Evolutionary conservation across 163 green algal genomes (phyloP), one percentile per base, ranked within the genome.

Genomic region (Volvox carteri): DNA sequence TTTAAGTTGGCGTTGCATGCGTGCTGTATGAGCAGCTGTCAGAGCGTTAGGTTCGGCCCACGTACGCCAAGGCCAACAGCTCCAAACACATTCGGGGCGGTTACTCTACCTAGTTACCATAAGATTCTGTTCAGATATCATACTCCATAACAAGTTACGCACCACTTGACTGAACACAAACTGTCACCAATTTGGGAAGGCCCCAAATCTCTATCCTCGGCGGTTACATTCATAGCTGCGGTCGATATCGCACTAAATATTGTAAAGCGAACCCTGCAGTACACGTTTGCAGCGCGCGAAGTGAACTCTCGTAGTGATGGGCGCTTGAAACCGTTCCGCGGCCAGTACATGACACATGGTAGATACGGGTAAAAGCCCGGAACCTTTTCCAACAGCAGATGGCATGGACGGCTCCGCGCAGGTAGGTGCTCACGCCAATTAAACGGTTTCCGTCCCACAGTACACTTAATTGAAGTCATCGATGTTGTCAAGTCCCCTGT

Each of bases 331-430:
- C 70, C 39, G 6, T 37, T 4, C 37, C 5, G 23, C 11, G 39
- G 70, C 39, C 33, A 54, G 35, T 80, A 44, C 25, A 60, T 67
- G 75, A 68, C 75, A 50, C 75, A 86, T 86, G 78, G 56, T 87
- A 0, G 79, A 87, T 54, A 48, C 62, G 4, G 46, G 58, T 23
- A 67, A 35, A 52, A 87, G 62, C 33, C 79, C 79, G 16, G 79
- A 87, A 33, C 62, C 75, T 37, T 84, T 67, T 54, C 23, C 62
- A 37, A 39, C 41, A 28, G 28, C 21, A 9, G 79, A 78, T 48
- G 79, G 42, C 18, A 67, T 41, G 54, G 79, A 78, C 33, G 48
- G 48, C 44, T 23, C 73, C 21, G 58, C 41, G 42, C 78, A 86
- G 78, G 78, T 86, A 19, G 1, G 56, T 85, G 30, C 19, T 41